These are phyloP conservation scores for Coemansia sp. DNA, from an alignment of 192 early-diverging fungal species.

Conservation along the genomic window DNA sequence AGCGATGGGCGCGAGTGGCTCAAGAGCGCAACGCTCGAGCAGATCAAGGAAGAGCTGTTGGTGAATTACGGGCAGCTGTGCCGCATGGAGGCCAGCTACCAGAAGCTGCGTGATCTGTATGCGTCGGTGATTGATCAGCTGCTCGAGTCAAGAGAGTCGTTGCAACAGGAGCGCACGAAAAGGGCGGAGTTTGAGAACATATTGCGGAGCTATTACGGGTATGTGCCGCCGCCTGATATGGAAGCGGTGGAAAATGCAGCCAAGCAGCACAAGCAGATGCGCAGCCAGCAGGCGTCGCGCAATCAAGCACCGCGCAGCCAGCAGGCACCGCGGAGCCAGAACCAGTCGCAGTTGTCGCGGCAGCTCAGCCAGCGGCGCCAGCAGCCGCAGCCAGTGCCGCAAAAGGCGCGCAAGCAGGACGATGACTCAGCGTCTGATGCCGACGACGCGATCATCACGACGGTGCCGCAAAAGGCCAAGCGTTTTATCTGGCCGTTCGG, in stretches of 20 bases:
- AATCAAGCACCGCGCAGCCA: not conserved
- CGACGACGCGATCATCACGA: constrained; percentile 52
- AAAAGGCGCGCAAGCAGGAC: constrained; percentile 3
- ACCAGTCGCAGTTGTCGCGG: constrained; percentile 15
- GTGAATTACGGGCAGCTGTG: constrained; percentile 52
- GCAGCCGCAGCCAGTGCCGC: constrained; percentile 17
- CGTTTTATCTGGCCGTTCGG: constrained; percentile 55
- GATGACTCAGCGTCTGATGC: constrained; percentile 48
- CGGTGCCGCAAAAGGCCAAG: constrained; percentile 52
- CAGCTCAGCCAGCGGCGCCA: constrained; percentile 36
- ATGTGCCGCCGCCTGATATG: constrained; percentile 14
- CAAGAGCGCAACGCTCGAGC: constrained; percentile 22
- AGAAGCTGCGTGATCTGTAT: constrained; percentile 51
- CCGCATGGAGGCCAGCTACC: constrained; percentile 51
- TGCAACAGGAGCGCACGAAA: constrained; percentile 46
- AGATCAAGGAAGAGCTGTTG: constrained; percentile 51
- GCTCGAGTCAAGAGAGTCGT: constrained; percentile 34
- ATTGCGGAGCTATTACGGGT: constrained; percentile 44
- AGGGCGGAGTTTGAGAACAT: constrained; percentile 32
- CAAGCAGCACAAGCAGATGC: not conserved
- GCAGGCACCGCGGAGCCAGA: not conserved
- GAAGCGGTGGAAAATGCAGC: not conserved
- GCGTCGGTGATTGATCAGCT: constrained; percentile 48
- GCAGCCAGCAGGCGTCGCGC: constrained; percentile 4
- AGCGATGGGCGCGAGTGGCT: constrained; percentile 32